Evolutionary conservation across 2,329 filamentous ascomycete genomes (phyloP).

Genomic region (Purpureocillium takamizusanense): DNA sequence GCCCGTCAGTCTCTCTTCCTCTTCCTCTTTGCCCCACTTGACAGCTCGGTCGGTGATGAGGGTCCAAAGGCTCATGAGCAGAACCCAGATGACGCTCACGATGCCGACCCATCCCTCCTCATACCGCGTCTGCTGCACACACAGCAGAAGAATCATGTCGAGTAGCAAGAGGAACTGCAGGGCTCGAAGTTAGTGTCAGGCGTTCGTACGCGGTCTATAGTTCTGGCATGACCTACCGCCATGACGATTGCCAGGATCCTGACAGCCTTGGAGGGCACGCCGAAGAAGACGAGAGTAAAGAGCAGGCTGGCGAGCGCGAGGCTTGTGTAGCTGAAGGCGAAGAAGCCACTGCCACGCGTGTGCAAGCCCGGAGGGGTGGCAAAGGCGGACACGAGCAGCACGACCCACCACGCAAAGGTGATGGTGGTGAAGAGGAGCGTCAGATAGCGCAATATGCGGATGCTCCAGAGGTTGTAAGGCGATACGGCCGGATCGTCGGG

Average conservation of each 20-base stretch:
- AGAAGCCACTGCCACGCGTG: conserved; percentile 85
- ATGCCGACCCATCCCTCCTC: conserved; percentile 94
- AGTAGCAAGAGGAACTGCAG: conserved; percentile 31
- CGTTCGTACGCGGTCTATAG: no score
- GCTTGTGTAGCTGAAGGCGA: conserved; percentile 75
- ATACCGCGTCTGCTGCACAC: conserved; percentile 62
- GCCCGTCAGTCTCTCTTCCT: conserved; percentile 87
- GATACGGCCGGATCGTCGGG: conserved; percentile 51
- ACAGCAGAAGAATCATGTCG: conserved; percentile 70
- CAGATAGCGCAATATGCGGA: conserved; percentile 70
- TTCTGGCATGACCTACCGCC: conserved; percentile 37
- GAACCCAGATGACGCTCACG: conserved; percentile 70
- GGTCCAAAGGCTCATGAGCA: conserved; percentile 71
- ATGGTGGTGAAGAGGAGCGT: conserved; percentile 67
- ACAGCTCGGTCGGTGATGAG: conserved; percentile 74
- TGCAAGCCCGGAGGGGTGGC: conserved; percentile 82
- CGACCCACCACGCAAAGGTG: conserved; percentile 85
- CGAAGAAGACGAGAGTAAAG: conserved; percentile 77
- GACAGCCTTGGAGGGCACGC: conserved; percentile 70
- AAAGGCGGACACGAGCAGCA: conserved; percentile 83
- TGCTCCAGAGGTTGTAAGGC: conserved; percentile 90
- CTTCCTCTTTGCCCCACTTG: conserved; percentile 83
- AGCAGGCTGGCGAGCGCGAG: conserved; percentile 68
- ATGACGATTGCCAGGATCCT: conserved; percentile 64
- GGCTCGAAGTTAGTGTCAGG: conserved; percentile 1